Evolutionary conservation across 2,329 filamentous ascomycete genomes (phyloP).

Genomic region (Cladosporium sp.): DNA sequence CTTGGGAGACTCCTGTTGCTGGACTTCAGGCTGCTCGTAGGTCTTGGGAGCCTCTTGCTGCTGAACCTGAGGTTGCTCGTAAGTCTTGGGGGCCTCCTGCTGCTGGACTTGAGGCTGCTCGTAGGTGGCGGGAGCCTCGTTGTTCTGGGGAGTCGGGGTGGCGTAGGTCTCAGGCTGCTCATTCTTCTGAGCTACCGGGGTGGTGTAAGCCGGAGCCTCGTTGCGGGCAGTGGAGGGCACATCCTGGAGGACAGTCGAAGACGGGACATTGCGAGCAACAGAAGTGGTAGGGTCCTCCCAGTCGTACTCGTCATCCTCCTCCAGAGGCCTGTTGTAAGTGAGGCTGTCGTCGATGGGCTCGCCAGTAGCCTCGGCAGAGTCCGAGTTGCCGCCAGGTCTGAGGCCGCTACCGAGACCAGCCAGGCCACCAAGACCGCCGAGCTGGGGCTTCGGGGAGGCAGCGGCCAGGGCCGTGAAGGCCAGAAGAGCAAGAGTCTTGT

Average conservation of each 20-base stretch:
- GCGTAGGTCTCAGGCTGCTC: not conserved
- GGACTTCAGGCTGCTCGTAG: not conserved
- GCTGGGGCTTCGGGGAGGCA: constrained; percentile 4
- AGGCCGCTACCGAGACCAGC: not conserved
- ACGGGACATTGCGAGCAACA: not conserved
- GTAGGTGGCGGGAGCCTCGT: not conserved
- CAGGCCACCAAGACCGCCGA: not conserved
- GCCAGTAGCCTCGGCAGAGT: not conserved
- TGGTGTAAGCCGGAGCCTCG: not conserved
- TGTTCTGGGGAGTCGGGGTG: not conserved
- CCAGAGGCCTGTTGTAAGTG: constrained; percentile 11
- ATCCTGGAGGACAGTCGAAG: not conserved
- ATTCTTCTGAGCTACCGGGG: not conserved
- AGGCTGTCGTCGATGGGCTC: not conserved
- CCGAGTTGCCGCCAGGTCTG: not conserved
- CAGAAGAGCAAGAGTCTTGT: not conserved
- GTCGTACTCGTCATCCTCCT: constrained; percentile 4
- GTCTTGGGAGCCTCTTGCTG: not conserved
- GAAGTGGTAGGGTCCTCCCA: not conserved
- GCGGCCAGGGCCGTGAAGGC: constrained; percentile 6
- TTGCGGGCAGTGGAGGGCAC: not conserved
- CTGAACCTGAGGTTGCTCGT: not conserved
- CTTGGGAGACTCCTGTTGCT: not conserved
- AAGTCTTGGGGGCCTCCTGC: not conserved
- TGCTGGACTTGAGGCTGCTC: not conserved